A percentile compares a stretch with the other conserved stretches of the same genome.
Evolutionary conservation across 1,284 basidiomycete genomes (phyloP).

Genomic region (Afroboletus lepidellus): DNA sequence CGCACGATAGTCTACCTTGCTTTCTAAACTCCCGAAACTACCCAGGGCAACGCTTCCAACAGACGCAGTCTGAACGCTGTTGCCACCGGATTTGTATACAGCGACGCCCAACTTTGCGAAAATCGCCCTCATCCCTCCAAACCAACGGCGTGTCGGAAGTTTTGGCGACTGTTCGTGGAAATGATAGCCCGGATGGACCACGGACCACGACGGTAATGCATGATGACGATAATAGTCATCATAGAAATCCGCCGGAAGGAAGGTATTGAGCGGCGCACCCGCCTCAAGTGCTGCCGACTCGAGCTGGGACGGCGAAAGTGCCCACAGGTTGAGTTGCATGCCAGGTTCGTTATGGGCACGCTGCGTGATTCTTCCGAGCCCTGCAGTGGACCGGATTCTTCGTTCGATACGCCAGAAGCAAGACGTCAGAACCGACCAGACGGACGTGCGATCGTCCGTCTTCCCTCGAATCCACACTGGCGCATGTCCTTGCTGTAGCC

Average conservation of each 20-base stretch:
- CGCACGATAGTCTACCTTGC: neutral
- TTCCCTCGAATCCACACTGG: conserved; percentile 49
- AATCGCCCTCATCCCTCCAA: conserved; percentile 35
- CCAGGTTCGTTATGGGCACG: conserved; percentile 35
- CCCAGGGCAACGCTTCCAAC: neutral
- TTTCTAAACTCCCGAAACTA: conserved; percentile 13
- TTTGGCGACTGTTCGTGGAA: conserved; percentile 1
- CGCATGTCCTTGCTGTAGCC: conserved; percentile 46
- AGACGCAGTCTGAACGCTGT: neutral
- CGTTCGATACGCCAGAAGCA: conserved; percentile 7
- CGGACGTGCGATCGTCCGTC: conserved; percentile 1
- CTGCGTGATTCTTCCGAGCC: conserved; percentile 16
- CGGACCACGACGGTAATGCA: conserved; percentile 17
- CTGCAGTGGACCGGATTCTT: conserved; percentile 1
- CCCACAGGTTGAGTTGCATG: conserved; percentile 60
- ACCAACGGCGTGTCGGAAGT: neutral
- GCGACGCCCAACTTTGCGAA: conserved; percentile 46
- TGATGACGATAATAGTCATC: conserved; percentile 11
- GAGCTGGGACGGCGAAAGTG: conserved; percentile 48
- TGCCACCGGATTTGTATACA: conserved; percentile 27
- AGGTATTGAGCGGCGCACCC: conserved; percentile 53
- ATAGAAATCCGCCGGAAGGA: conserved; percentile 43
- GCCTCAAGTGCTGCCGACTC: conserved; percentile 62
- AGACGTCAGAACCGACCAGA: conserved; percentile 14
- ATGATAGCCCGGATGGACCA: conserved; percentile 24